Evolutionary conservation across 2,329 filamentous ascomycete species (phyloP), one percentile per base, ranked within the genome.

Genomic region (Didymella sp.): DNA sequence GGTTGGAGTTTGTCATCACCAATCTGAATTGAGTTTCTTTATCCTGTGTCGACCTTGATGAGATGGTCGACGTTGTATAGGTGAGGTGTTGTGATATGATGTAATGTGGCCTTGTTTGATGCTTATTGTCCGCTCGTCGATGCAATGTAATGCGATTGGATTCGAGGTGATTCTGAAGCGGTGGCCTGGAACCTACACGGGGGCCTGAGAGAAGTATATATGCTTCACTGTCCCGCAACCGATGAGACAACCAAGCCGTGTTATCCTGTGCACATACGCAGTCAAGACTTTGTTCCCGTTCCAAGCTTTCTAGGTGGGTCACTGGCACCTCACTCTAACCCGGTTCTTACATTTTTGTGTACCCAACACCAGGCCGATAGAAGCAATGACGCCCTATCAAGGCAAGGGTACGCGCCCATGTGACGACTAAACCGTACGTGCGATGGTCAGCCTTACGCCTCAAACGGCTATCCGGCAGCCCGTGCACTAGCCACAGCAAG

Each of bases 1-100:
- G 55, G 53, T 60, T 62, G 56, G 62, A 60, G 64, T 69, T 60
- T 62, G 69, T 72, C 73, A 74, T 74, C 69, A 66, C 59, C 66
- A 57, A 67, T 54, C 48, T 27, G 52, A 47, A 22, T 45, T 45
- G 17, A 17, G 27, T 46, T 17, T 37, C n/a, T 58, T 37, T 15
- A 19, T 21, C 19, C 28, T 33, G 9, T 38, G 24, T 19, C 52
- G 27, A 57, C 46, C 35, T 57, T 21, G n/a, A 13, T 31, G 35
- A 13, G 21, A 4, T 44, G 38, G 38, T 49, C 43, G 42, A 52
- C 27, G 7, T 19, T 28, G 30, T 51, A 42, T 56, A 52, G 33
- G 51, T 48, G 33, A 27, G 55, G 31, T 46, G 44, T 41, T 24
- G 28, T 44, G 11, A 4, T n/a, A 3, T 25, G n/a, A 24, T 43